phyloP scores from a whole-genome alignment of 805 yeast species.

The Starmerella cellae region DNA sequence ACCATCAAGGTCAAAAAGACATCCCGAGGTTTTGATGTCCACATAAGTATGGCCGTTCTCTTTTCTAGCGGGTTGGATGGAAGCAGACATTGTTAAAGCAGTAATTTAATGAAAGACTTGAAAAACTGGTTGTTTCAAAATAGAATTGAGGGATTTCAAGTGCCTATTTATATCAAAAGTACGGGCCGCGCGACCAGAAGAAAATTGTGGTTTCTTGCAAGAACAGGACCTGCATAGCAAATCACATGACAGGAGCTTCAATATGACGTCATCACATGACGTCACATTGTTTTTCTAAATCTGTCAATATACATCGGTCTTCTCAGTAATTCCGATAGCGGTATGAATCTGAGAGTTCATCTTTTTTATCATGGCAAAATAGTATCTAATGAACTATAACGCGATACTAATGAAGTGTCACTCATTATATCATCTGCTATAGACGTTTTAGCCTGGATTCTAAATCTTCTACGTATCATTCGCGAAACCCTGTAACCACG shows the following conservation, averaged over 20 bases:
- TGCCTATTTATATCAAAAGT: slow-evolving; percentile 1
- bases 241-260: not conserved
- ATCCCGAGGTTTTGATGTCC: slow-evolving; percentile 31
- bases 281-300: too few relatives aligned
- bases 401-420: too few relatives aligned
- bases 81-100: slow-evolving; percentile 14
- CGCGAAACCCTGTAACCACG: not conserved
- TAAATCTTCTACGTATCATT: not conserved
- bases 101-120: too few relatives aligned
- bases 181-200: not conserved
- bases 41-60: slow-evolving; percentile 13
- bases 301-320: too few relatives aligned
- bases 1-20: slow-evolving; percentile 76
- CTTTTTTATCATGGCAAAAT: too few relatives aligned
- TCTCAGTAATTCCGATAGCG: too few relatives aligned
- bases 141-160: not conserved
- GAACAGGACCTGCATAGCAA: slow-evolving; percentile 1
- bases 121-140: not conserved
- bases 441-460: too few relatives aligned
- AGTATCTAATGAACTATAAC: too few relatives aligned
- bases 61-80: slow-evolving; percentile 9
- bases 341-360: too few relatives aligned
- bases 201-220: not conserved
- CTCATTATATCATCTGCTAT: too few relatives aligned
- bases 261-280: not conserved